These are phyloP conservation scores for Ceriops tagal DNA, from an alignment of 345 rosid species.

Conservation along the genomic window DNA sequence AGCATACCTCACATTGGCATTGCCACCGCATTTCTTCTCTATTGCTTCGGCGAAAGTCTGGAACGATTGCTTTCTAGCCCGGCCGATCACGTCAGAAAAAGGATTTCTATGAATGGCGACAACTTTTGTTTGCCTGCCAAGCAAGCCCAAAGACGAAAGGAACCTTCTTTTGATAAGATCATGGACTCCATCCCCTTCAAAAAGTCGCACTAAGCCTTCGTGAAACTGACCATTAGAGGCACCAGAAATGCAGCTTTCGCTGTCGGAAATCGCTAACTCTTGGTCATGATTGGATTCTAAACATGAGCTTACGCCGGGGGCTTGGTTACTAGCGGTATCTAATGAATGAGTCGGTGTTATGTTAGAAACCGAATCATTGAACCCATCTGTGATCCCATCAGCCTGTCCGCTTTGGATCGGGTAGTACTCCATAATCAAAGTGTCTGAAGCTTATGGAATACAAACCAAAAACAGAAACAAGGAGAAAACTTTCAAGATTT, in stretches of 20 bases:
- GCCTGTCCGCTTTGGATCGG: slow-evolving; percentile 8
- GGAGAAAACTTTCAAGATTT: neutral
- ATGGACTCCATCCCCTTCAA: slow-evolving; percentile 46
- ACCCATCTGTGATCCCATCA: slow-evolving; percentile 4
- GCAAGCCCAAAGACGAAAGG: slow-evolving; percentile 37
- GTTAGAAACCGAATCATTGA: slow-evolving; percentile 4
- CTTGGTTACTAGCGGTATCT: neutral
- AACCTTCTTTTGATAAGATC: slow-evolving; percentile 45
- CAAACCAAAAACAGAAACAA: neutral
- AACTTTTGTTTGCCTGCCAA: slow-evolving; percentile 36
- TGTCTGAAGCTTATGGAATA: neutral
- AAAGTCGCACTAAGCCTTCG: slow-evolving; percentile 33
- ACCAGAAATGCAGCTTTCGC: slow-evolving; percentile 49
- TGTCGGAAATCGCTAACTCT: slow-evolving; percentile 45
- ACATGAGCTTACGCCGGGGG: neutral
- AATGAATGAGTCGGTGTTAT: neutral
- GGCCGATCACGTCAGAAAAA: slow-evolving; percentile 26
- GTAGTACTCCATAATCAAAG: neutral
- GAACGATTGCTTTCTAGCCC: slow-evolving; percentile 54
- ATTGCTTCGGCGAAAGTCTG: slow-evolving; percentile 49
- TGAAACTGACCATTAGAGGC: slow-evolving; percentile 4
- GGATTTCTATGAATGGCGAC: slow-evolving; percentile 47
- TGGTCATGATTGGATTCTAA: slow-evolving; percentile 21
- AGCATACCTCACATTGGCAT: slow-evolving; percentile 54
- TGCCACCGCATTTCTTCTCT: slow-evolving; percentile 46